These are phyloP conservation scores for Lavandula angustifolia DNA, from an alignment of 257 asterid species.

Conservation along the genomic window DNA sequence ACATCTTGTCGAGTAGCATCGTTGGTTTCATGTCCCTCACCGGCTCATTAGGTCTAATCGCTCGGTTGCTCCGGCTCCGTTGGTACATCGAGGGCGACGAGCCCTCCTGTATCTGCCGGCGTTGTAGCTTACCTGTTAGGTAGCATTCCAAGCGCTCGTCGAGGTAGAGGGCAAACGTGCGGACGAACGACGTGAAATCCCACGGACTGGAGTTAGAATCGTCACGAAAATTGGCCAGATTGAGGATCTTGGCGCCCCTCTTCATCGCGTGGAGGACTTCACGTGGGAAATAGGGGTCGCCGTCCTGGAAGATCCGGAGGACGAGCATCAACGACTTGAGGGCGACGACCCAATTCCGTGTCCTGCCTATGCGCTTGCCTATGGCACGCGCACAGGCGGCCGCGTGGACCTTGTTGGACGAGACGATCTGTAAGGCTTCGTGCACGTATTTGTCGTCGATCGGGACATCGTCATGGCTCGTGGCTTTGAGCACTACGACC, in stretches of 20 bases:
- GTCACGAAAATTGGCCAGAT: constrained; percentile 66
- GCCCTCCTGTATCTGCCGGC: constrained; percentile 38
- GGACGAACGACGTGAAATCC: constrained; percentile 82
- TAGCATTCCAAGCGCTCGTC: constrained; percentile 85
- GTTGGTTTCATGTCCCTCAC: constrained; percentile 70
- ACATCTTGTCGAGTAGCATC: constrained; percentile 68
- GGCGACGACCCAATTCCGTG: constrained; percentile 85
- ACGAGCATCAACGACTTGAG: constrained; percentile 73
- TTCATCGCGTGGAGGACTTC: constrained; percentile 91
- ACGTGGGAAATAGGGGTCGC: constrained; percentile 86
- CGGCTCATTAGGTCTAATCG: constrained; percentile 43
- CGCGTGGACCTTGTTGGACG: constrained; percentile 65
- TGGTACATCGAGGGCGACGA: constrained; percentile 26
- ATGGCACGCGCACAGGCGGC: constrained; percentile 75
- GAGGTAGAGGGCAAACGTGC: constrained; percentile 78
- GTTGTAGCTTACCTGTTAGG: constrained; percentile 71
- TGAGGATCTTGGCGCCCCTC: constrained; percentile 75
- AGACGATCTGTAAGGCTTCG: constrained; percentile 62
- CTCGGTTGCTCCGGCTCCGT: constrained; percentile 31
- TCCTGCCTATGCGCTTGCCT: constrained; percentile 82
- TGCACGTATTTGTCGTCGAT: constrained; percentile 56
- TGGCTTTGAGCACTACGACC: constrained; percentile 75
- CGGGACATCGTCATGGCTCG: constrained; percentile 73
- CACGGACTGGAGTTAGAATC: constrained; percentile 81
- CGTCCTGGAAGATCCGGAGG: constrained; percentile 80